These are phyloP conservation scores for Alternaria angustiovoidea DNA, from an alignment of 2,329 filamentous ascomycete species.

Conservation along the genomic window DNA sequence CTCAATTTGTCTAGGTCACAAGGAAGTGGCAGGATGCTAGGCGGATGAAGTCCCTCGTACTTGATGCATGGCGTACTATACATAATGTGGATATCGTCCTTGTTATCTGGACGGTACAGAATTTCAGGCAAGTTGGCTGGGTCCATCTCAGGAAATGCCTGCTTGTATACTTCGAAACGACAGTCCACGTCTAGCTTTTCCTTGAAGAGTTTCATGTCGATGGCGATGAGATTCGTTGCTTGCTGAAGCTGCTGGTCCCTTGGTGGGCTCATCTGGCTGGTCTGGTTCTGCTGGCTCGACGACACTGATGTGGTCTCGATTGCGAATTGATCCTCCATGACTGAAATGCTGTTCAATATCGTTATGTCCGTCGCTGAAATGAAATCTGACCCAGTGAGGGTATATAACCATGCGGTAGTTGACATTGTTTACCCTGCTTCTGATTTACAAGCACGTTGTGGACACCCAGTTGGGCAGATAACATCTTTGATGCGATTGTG, in stretches of 20 bases:
- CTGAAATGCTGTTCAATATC: neutral
- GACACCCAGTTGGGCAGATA: neutral
- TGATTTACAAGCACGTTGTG: neutral
- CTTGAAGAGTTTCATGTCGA: neutral
- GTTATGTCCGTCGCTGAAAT: neutral
- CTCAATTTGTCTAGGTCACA: neutral
- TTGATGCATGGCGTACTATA: neutral
- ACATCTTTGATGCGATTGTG: neutral
- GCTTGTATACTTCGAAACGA: neutral
- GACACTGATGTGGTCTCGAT: neutral
- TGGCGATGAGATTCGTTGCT: neutral
- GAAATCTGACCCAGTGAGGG: neutral
- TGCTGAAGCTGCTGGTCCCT: neutral
- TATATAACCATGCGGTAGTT: neutral
- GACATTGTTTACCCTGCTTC: neutral
- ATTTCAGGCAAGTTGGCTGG: neutral
- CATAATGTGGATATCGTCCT: neutral
- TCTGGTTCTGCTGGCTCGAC: neutral
- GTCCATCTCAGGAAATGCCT: constrained; percentile 4
- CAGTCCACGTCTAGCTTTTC: neutral
- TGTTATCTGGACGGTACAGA: neutral
- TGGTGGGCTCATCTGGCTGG: neutral
- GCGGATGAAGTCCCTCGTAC: neutral
- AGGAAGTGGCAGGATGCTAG: neutral
- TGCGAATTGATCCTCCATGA: neutral